Percentiles rank a stretch among this genome's conserved stretches.
These are phyloP conservation scores for Gilbertella persicaria DNA, from an alignment of 371 early-diverging fungal species.

Conservation along the genomic window DNA sequence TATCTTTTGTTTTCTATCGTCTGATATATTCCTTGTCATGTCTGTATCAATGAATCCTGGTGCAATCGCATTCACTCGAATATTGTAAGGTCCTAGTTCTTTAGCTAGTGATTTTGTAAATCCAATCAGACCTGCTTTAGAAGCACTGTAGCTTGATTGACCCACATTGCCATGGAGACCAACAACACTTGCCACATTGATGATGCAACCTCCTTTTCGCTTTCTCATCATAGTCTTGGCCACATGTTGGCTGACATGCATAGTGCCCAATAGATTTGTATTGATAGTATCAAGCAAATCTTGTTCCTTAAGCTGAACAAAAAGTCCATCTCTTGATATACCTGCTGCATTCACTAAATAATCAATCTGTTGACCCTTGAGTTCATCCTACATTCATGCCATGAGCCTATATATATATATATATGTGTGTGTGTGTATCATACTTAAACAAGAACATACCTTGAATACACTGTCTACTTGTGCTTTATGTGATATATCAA, in stretches of 20 bases:
- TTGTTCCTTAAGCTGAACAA: constrained; percentile 47
- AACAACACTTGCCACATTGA: constrained; percentile 84
- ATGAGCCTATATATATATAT: background rate
- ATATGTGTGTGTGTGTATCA: no score
- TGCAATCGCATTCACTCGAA: constrained; percentile 82
- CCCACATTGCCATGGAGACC: constrained; percentile 81
- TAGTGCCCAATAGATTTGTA: constrained; percentile 76
- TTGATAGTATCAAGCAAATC: constrained; percentile 60
- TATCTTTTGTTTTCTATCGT: constrained; percentile 36
- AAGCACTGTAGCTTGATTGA: constrained; percentile 79
- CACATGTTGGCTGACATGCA: constrained; percentile 60
- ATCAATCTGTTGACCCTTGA: constrained; percentile 40
- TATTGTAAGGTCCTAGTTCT: constrained; percentile 74
- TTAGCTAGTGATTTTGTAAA: constrained; percentile 82
- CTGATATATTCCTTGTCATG: constrained; percentile 65
- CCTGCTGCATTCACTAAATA: constrained; percentile 69
- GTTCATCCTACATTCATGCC: constrained; percentile 14
- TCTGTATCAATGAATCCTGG: constrained; percentile 91
- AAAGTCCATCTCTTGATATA: constrained; percentile 60
- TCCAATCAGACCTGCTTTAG: constrained; percentile 85
- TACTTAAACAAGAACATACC: constrained; percentile 35
- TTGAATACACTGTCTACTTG: constrained; percentile 45
- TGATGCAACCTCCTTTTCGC: constrained; percentile 67
- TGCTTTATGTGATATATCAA: constrained; percentile 51
- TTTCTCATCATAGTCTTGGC: constrained; percentile 60